phyloP scores from a whole-genome alignment of 768 basidiomycete genomes.

The Serendipita sp. region DNA sequence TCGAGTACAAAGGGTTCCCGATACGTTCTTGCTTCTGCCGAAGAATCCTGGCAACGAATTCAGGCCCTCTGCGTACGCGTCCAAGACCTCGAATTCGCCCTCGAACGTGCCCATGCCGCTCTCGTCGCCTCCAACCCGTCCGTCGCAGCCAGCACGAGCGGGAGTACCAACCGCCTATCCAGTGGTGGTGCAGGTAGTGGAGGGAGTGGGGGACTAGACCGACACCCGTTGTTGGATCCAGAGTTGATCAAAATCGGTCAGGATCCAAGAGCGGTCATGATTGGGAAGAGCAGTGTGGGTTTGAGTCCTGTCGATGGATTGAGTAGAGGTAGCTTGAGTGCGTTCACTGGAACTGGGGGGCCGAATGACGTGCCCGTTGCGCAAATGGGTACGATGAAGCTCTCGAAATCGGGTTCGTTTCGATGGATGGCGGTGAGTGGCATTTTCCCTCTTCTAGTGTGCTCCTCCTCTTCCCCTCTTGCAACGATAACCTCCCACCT shows the following conservation, averaged over 20 bases:
- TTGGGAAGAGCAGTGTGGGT: neutral
- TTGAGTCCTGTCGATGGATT: neutral
- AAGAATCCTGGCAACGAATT: constrained; percentile 3
- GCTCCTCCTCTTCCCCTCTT: too few species aligned
- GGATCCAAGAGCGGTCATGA: neutral
- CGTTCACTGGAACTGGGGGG: neutral
- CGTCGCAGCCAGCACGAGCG: neutral
- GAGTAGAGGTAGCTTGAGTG: neutral
- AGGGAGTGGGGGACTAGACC: neutral
- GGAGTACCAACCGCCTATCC: neutral
- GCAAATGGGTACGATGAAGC: constrained; percentile 1
- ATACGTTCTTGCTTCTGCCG: neutral
- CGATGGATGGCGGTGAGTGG: neutral
- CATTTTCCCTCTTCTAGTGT: too few species aligned
- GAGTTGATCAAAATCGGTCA: constrained; percentile 4
- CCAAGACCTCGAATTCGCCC: constrained; percentile 2
- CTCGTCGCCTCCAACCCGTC: neutral
- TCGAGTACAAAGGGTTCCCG: neutral
- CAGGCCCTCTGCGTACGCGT: constrained; percentile 5
- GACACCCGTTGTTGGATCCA: neutral
- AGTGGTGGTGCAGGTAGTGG: too few species aligned
- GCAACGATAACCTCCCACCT: too few species aligned
- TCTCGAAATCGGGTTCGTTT: neutral
- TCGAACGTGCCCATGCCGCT: neutral
- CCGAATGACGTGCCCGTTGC: neutral